phyloP scores from a whole-genome alignment of 768 basidiomycete genomes.

The Lactifluus pinguis region DNA sequence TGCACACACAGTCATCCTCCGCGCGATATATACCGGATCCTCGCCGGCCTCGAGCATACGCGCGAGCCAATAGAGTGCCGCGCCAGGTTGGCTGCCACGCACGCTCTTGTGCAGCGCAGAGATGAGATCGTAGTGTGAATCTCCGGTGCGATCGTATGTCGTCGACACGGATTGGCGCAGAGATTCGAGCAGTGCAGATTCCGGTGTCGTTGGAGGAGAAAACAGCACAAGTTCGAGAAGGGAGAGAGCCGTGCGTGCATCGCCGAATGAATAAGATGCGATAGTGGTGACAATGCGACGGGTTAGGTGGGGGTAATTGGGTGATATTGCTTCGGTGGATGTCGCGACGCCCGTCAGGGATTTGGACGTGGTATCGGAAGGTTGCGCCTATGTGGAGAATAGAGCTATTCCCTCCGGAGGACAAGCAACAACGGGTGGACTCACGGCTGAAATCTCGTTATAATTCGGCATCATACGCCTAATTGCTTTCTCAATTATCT shows the following conservation, averaged over 20 bases:
- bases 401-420: background rate
- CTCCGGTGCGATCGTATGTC: conserved; percentile 69
- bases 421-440: background rate
- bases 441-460: background rate
- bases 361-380: conserved; percentile 5
- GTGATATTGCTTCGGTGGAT: conserved; percentile 7
- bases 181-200: conserved; percentile 43
- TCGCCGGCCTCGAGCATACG: conserved; percentile 76
- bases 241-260: conserved; percentile 71
- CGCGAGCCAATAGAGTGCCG: conserved; percentile 84
- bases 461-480: conserved; percentile 22
- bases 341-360: conserved; percentile 8
- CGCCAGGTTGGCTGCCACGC: conserved; percentile 64
- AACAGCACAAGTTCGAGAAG: conserved; percentile 62
- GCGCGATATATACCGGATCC: conserved; percentile 68
- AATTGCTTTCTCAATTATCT: conserved; percentile 49
- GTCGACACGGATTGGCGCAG: conserved; percentile 56
- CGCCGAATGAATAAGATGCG: conserved; percentile 49
- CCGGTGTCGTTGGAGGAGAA: conserved; percentile 32
- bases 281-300: conserved; percentile 40
- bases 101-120: conserved; percentile 79
- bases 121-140: conserved; percentile 73
- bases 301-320: conserved; percentile 34
- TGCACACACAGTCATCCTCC: conserved; percentile 70
- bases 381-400: background rate